Conservation (phyloP, 1,139 yeast species). For the Sugiyamaella xylanicola region DNA sequence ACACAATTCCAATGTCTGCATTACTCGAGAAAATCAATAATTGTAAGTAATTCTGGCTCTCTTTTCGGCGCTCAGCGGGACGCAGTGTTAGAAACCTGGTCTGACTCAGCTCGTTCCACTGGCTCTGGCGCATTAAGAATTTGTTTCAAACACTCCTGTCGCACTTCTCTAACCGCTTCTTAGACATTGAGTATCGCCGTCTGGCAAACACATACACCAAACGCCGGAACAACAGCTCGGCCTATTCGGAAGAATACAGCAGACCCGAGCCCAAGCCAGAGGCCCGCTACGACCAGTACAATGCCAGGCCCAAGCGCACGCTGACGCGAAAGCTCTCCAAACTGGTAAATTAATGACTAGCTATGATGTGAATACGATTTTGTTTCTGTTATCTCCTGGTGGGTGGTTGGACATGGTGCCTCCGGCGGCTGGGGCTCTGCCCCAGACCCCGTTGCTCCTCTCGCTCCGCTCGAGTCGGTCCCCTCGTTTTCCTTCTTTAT, state of each 20-base stretch:
- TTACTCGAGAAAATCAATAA: slow-evolving; percentile 11
- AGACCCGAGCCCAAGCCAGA: not conserved
- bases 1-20: not conserved
- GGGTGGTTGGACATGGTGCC: not conserved
- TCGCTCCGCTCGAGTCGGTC: not conserved
- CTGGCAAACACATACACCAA: slow-evolving; percentile 13
- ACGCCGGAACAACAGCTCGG: not conserved
- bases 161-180: not conserved
- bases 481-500: too few species aligned
- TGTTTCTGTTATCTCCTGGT: not conserved
- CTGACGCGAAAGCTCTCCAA: slow-evolving; percentile 8
- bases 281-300: not conserved
- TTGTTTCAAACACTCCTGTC: not conserved
- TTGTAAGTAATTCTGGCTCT: slow-evolving; percentile 2
- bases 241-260: not conserved
- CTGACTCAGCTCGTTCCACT: too few species aligned
- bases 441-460: not conserved
- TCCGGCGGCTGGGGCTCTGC: not conserved
- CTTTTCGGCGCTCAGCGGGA: not conserved
- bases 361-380: not conserved
- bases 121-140: too few species aligned
- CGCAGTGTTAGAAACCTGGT: not conserved
- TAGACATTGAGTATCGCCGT: slow-evolving; percentile 10
- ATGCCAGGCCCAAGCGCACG: slow-evolving; percentile 4
- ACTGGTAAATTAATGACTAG: slow-evolving; percentile 2